A percentile compares a stretch with the other conserved stretches of the same genome.
These are phyloP conservation scores for Calonectria honghensis DNA, from an alignment of 2,329 filamentous ascomycete species.

Conservation along the genomic window DNA sequence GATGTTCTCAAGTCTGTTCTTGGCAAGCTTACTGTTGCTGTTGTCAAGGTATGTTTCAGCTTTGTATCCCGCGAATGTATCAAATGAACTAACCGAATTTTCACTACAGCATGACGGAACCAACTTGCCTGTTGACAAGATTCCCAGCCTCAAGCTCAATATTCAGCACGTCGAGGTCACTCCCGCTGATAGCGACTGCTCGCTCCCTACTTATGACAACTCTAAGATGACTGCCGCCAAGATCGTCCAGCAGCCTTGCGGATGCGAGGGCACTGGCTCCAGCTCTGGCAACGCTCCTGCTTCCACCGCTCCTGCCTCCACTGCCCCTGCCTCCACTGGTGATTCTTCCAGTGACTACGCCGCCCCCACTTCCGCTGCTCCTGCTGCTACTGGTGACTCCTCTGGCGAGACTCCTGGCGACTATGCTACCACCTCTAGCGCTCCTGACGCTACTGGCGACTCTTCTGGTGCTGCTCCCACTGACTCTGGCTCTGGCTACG, in stretches of 20 bases:
- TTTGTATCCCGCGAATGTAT: not conserved
- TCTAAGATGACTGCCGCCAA: constrained; percentile 39
- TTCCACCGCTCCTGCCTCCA: not conserved
- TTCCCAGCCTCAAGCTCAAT: constrained; percentile 61
- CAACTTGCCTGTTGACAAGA: constrained; percentile 49
- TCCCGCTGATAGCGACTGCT: constrained; percentile 49
- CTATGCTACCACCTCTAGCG: not conserved
- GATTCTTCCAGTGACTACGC: not conserved
- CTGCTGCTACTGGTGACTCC: not conserved
- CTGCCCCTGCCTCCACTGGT: not conserved
- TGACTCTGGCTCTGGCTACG: not conserved
- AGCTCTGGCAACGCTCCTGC: not conserved
- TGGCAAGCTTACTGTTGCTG: constrained; percentile 57
- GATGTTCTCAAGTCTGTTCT: constrained; percentile 54
- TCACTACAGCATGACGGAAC: constrained; percentile 58
- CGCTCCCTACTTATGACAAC: constrained; percentile 56
- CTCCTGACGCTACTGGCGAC: not conserved
- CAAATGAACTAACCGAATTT: not conserved
- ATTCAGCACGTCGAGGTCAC: constrained; percentile 59
- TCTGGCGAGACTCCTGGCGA: not conserved
- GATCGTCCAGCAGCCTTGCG: constrained; percentile 36
- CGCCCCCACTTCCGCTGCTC: not conserved
- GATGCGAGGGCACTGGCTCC: constrained; percentile 8
- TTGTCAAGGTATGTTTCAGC: constrained; percentile 56
- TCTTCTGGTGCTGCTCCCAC: constrained; percentile 1